Evolutionary conservation across 78 protist genomes (phyloP), one percentile per base, ranked within the genome.

Genomic region (Cyanophora paradoxa): DNA sequence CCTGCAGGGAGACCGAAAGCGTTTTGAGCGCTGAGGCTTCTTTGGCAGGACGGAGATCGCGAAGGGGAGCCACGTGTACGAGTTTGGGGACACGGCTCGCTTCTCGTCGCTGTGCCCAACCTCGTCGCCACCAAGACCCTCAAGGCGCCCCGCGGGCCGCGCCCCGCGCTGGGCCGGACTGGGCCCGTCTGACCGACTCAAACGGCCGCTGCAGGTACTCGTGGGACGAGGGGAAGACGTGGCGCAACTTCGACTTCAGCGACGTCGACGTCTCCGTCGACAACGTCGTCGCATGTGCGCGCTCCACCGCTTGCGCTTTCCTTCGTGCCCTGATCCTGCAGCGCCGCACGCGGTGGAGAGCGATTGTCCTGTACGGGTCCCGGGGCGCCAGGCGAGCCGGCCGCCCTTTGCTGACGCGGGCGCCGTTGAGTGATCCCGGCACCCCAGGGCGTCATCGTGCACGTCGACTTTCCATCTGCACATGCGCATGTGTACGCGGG

Each of bases 11-110:
- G n/a, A n/a, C n/a, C n/a, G n/a, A n/a, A n/a, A n/a, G n/a, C n/a
- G n/a, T n/a, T n/a, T n/a, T n/a, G n/a, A n/a, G n/a, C n/a, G n/a
- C n/a, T n/a, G n/a, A n/a, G n/a, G n/a, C n/a, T n/a, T n/a, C n/a
- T n/a, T n/a, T n/a, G n/a, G n/a, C n/a, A n/a, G n/a, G n/a, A 42
- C 7, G 19, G 46, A 34, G 59, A 59, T 46, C 28, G 40, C 40
- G 5, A 30, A 34, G 72, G 72, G 72, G 33, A 37, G 50, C 52
- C 72, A 66, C 72, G 37, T 66, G 50, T 66, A 66, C 22, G 72
- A 66, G 42, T 66, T 20, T 20, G 72, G 72, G 26, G 72, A 66
- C 72, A 66, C 72, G 72, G 72, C 72, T 42, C 54, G 54, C 13
- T 66, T 30, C 30, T 66, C 31, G 72, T 66, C 30, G 37, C 37